Base-by-base conservation (phyloP, 129 eudicot genomes). In the Ambrosia artemisiifolia region DNA sequence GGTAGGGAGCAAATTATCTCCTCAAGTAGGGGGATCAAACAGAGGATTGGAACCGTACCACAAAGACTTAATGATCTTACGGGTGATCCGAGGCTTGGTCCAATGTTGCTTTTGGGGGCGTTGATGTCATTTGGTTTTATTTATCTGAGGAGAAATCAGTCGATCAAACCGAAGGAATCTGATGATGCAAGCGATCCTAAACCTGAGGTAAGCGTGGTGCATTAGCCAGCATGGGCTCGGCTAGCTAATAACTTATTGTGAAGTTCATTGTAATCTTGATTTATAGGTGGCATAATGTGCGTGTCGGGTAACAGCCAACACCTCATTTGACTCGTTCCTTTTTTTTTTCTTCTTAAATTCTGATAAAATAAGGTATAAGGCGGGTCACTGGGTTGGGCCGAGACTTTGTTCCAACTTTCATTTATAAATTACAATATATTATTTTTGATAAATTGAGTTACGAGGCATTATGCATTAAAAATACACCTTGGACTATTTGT, bases 51-150 rank as follows among this genome's bases (percentile, higher is more conserved):
- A 66, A 76, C 85, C 69, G 14, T 81, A 51, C 46, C 79, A 53
- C 28, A 48, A 46, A 61, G 75, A 57, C 32, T 80, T 57, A 66
- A 50, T 70, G 85, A 84, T 83, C 54, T 73, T 40, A 55, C 70
- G 44, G 51, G 80, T 54, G 99, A 95, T 85, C 99, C 99, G 51
- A 78, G 97, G 78, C 78, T 91, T 48, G 97, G 99, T 51, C 96
- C 99, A 11, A 56, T 85, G 63, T 77, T 95, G 83, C 94, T 95
- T 79, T 64, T 95, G 80, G 95, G 67, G 78, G 97, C 99, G 62
- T 72, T 90, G 51, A 84, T 90, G 84, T 86, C 96, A 10, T 86
- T 79, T 68, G 97, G 96, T 35, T 70, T 82, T 24, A 79, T 95
- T 50, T 95, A 88, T 87, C 55, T 95, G 43, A 63, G 79, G 63